Conservation (phyloP, 225 moss, liverwort and hornwort species). For the Neckera pumila region DNA sequence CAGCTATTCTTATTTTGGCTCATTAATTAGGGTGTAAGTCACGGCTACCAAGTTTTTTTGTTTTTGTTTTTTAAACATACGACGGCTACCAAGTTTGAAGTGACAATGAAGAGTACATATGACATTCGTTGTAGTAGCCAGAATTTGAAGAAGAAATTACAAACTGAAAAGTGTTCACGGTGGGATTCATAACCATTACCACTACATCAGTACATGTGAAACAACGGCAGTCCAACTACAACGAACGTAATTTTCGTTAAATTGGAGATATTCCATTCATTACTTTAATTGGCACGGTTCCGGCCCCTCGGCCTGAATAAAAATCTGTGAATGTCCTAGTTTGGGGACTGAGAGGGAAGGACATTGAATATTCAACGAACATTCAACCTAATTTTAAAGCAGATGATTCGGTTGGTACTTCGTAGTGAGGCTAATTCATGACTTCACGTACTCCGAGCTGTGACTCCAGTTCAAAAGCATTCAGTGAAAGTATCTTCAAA, state of each 20-base stretch:
- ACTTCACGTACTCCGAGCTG: too few species aligned
- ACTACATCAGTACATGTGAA: too few species aligned
- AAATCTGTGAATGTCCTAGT: not conserved
- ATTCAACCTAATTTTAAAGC: not conserved
- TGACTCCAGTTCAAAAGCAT: too few species aligned
- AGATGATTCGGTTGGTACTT: not conserved
- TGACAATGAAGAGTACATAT: not conserved
- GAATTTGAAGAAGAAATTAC: too few species aligned
- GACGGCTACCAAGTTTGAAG: not conserved
- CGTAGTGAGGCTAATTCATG: not conserved
- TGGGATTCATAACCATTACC: too few species aligned
- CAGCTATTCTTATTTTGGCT: not conserved
- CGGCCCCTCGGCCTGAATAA: not conserved
- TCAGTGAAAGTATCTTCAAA: too few species aligned
- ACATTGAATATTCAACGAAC: not conserved
- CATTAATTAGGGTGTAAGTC: not conserved
- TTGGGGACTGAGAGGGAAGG: not conserved
- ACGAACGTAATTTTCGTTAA: not conserved
- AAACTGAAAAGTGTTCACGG: not conserved
- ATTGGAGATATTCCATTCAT: not conserved
- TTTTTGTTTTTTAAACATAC: too few species aligned
- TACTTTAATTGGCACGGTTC: too few species aligned
- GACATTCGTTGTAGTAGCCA: not conserved
- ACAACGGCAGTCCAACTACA: too few species aligned
- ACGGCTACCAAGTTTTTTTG: not conserved